These are phyloP conservation scores for Neofusicoccum kwambonambiense DNA, from an alignment of 2,329 filamentous ascomycete species.

Conservation along the genomic window DNA sequence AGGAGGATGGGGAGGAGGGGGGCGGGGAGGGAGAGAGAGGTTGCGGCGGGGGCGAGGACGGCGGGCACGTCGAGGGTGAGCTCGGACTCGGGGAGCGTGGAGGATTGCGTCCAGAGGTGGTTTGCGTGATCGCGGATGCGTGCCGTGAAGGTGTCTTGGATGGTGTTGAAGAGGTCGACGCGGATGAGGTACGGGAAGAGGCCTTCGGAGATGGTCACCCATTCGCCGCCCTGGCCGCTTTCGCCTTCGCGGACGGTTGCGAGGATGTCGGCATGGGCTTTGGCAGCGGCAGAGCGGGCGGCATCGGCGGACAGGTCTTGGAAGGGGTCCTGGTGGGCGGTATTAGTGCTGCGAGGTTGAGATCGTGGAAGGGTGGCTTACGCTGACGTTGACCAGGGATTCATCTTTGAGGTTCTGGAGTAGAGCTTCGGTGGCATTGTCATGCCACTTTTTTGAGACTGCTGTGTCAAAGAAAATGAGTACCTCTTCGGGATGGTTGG, in stretches of 20 bases:
- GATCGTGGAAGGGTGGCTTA: background rate
- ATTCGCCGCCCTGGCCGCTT: background rate
- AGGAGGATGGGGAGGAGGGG: conserved; percentile 14
- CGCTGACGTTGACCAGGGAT: conserved; percentile 9
- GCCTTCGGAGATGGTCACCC: conserved; percentile 1
- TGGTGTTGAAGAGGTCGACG: background rate
- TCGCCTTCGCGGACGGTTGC: background rate
- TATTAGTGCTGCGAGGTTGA: background rate
- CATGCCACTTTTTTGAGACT: conserved; percentile 5
- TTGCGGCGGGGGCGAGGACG: background rate
- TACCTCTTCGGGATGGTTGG: background rate
- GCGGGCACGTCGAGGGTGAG: background rate
- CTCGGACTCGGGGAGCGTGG: background rate
- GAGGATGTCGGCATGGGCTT: background rate
- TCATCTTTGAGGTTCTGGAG: background rate
- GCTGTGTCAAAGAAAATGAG: conserved; percentile 17
- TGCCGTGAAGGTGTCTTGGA: background rate
- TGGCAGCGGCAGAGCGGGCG: conserved; percentile 1
- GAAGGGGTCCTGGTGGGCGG: conserved; percentile 5
- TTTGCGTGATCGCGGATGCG: background rate
- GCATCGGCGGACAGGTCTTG: conserved; percentile 11
- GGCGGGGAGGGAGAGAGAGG: background rate
- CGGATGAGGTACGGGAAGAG: conserved; percentile 13
- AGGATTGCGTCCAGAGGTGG: background rate
- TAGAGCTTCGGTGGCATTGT: background rate